phyloP scores from a whole-genome alignment of 768 basidiomycete species.

The Tylopilus vinaceipallidus region DNA sequence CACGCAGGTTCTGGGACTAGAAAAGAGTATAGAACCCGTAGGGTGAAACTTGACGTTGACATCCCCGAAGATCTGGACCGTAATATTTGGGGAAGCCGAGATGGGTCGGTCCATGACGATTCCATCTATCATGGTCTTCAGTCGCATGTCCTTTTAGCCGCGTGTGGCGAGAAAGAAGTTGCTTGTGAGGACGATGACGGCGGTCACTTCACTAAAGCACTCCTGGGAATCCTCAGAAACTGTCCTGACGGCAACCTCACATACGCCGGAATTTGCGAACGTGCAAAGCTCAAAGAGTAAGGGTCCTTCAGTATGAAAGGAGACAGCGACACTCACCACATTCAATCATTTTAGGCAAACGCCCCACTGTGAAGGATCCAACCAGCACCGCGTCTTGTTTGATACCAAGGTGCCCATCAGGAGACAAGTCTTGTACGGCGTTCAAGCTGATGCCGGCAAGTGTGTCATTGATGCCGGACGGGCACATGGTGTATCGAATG shows the following conservation, averaged over 20 bases:
- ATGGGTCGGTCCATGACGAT: slow-evolving; percentile 11
- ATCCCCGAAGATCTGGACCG: slow-evolving; percentile 24
- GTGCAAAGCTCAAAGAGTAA: slow-evolving; percentile 1
- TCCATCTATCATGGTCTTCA: slow-evolving; percentile 28
- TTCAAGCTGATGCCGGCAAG: no score
- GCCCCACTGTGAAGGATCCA: slow-evolving; percentile 28
- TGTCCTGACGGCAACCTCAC: slow-evolving; percentile 14
- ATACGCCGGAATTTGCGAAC: slow-evolving; percentile 19
- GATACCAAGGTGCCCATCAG: slow-evolving; percentile 13
- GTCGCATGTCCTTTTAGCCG: slow-evolving; percentile 43
- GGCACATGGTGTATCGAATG: slow-evolving; percentile 22
- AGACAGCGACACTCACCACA: neutral
- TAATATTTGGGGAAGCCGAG: slow-evolving; percentile 19
- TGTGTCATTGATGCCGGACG: slow-evolving; percentile 22
- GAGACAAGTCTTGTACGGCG: neutral
- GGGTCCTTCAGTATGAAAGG: neutral
- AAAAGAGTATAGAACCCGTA: slow-evolving; percentile 5
- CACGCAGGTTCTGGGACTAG: slow-evolving; percentile 40
- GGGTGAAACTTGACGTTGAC: neutral
- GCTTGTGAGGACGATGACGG: slow-evolving; percentile 26
- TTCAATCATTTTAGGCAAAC: slow-evolving; percentile 9
- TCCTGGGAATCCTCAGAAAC: slow-evolving; percentile 14
- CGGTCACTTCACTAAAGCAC: slow-evolving; percentile 26
- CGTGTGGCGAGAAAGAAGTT: slow-evolving; percentile 36
- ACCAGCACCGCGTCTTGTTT: slow-evolving; percentile 23